These are phyloP conservation scores for Penicillium verrucosum DNA, from an alignment of 2,329 filamentous ascomycete genomes.

Conservation along the genomic window DNA sequence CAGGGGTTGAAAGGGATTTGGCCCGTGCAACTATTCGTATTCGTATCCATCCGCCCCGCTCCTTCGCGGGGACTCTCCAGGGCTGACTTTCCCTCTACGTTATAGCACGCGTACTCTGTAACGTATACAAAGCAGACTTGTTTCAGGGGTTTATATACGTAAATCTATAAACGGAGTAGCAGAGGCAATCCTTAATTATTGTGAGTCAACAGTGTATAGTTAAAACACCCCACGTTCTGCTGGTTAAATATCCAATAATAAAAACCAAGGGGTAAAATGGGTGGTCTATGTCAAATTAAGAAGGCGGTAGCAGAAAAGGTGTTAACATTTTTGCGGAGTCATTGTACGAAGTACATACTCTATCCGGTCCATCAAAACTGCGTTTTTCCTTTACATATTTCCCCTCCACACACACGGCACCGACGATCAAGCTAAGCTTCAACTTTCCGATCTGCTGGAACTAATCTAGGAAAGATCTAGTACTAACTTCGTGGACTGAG, in stretches of 20 bases:
- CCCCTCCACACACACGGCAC: neutral
- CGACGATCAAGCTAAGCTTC: slow-evolving; percentile 23
- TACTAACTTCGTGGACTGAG: slow-evolving; percentile 5
- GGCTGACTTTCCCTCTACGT: slow-evolving; percentile 1
- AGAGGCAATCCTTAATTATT: neutral
- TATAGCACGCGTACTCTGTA: neutral
- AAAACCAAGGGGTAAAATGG: too few relatives aligned
- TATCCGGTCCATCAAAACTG: neutral
- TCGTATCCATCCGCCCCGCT: slow-evolving; percentile 22
- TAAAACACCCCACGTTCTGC: too few relatives aligned
- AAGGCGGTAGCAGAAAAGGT: too few relatives aligned
- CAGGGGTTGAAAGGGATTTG: slow-evolving; percentile 1
- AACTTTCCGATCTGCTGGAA: slow-evolving; percentile 12
- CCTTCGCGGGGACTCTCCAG: slow-evolving; percentile 10
- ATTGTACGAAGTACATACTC: too few relatives aligned
- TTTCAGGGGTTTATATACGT: too few relatives aligned
- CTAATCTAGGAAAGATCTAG: neutral
- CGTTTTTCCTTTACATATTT: too few relatives aligned
- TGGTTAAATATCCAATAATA: too few relatives aligned
- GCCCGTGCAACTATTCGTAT: slow-evolving; percentile 24
- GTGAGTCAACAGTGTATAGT: neutral
- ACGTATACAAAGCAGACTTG: slow-evolving; percentile 8
- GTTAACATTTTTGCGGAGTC: too few relatives aligned
- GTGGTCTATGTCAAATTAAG: too few relatives aligned
- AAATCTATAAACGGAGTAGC: too few relatives aligned